Evolutionary conservation across 129 eudicot genomes (phyloP), one percentile per base, ranked within the genome.

Genomic region (Deinandra increscens): DNA sequence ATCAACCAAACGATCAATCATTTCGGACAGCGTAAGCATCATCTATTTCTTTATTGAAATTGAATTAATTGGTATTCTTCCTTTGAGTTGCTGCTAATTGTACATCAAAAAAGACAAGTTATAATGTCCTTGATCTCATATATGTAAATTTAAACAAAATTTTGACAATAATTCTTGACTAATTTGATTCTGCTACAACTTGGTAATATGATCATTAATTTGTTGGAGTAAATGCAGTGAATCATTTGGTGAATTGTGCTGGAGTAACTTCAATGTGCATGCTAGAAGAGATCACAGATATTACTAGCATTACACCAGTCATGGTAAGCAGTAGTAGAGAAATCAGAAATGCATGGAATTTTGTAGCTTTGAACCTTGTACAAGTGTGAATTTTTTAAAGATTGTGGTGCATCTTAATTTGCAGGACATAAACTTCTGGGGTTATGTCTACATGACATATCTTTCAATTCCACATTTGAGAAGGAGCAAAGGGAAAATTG

Each of bases 361-460:
- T 48, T 17, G 0, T 3, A 4, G 15, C 1, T 5, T 3, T n/a
- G n/a, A n/a, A n/a, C n/a, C n/a, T n/a, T n/a, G n/a, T n/a, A n/a
- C n/a, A n/a, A n/a, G n/a, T n/a, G n/a, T n/a, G n/a, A n/a, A n/a
- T n/a, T n/a, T n/a, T n/a, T n/a, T n/a, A n/a, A n/a, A n/a, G n/a
- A n/a, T n/a, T n/a, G n/a, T n/a, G n/a, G n/a, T n/a, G n/a, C n/a
- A n/a, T n/a, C n/a, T n/a, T n/a, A n/a, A n/a, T n/a, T 76, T 19
- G 36, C 70, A 85, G 91, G 85, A 88, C 53, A 79, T 60, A 7
- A 88, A 88, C 79, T 88, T 88, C 45, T 88, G 95, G 95, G 91
- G 91, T n/a, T 73, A 78, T 42, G 91, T 78, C 12, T 82, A 84
- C 42, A 64, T 72, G 58, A 87, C 95, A 22, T 60, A 76, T 39